These are phyloP conservation scores for Arthrobotrys iridis DNA, from an alignment of 2,329 filamentous ascomycete genomes.

Conservation along the genomic window DNA sequence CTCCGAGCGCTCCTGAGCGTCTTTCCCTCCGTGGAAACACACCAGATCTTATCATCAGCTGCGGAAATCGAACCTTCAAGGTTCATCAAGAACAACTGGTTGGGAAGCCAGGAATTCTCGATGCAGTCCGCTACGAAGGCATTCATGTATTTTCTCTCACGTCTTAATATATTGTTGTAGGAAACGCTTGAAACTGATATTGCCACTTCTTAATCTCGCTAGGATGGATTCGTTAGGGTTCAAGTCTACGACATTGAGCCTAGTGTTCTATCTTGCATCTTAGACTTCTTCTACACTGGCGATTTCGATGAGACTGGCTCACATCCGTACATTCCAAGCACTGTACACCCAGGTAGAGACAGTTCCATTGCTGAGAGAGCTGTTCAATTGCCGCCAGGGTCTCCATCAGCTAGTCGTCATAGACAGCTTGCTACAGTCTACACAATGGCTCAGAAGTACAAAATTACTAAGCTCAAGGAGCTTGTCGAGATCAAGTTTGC, in stretches of 20 bases:
- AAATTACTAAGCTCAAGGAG: conserved; percentile 9
- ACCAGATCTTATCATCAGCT: conserved; percentile 31
- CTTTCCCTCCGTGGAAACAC: not conserved
- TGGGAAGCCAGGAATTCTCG: not conserved
- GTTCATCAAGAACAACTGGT: conserved; percentile 38
- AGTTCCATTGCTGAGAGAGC: too few relatives aligned
- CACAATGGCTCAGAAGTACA: conserved; percentile 32
- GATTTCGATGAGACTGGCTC: conserved; percentile 33
- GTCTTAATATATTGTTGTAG: not conserved
- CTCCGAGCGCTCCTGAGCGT: not conserved
- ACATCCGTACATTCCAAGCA: conserved; percentile 20
- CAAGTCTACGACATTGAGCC: conserved; percentile 10
- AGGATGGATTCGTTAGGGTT: conserved; percentile 19
- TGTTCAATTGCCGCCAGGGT: not conserved
- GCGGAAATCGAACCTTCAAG: conserved; percentile 17
- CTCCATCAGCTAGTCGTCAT: conserved; percentile 2
- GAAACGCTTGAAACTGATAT: not conserved
- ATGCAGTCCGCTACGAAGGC: conserved; percentile 18
- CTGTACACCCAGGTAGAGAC: not conserved
- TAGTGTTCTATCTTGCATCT: conserved; percentile 15
- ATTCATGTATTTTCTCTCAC: not conserved
- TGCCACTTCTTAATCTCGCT: not conserved
- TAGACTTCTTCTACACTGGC: conserved; percentile 38
- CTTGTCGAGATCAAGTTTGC: conserved; percentile 27
- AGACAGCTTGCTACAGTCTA: conserved; percentile 21